Evolutionary conservation across 176 grass and related monocot species (phyloP), one percentile per base, ranked within the genome.

Genomic region (Lolium multiflorum): DNA sequence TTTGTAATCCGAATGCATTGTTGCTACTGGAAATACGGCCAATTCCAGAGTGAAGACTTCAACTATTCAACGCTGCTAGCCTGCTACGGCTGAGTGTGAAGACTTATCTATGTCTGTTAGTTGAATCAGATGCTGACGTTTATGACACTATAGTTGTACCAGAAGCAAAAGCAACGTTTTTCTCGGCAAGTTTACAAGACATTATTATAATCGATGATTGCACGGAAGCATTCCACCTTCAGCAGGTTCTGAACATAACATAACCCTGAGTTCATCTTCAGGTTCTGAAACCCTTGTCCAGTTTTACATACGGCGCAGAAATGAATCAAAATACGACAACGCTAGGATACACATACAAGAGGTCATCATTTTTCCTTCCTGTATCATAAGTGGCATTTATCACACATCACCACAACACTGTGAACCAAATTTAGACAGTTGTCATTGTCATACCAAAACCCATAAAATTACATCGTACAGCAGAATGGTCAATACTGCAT

Each of bases 401-500:
- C 47, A 41, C n/a, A 18, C 5, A 6, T 2, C 14, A 57, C 57
- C 22, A n/a, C 28, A 64, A 62, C 18, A 58, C 17, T 24, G 17
- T 15, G 69, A 62, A 46, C 17, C 69, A 73, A 81, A 91, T 88
- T 59, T 77, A 84, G 59, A 54, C 7, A 59, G 12, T 62, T 35
- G n/a, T 4, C 64, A 26, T 18, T 47, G 16, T 38, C 43, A 80
- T 21, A 84, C 5, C 16, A 71, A 64, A 77, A 84, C 57, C 22
- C 35, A 25, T 35, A 1, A 69, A 55, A 61, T 68, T 83, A 68
- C 81, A 80, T 77, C 28, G 25, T 85, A 89, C 76, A 84, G 47
- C 81, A 60, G 50, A 81, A 20, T 54, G n/a, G 24, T 9, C 60
- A 59, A 20, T 24, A 18, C 31, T 18, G 22, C 70, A 21, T 57